A percentile compares a stretch with the other conserved stretches of the same genome.
phyloP scores from a whole-genome alignment of 176 grass and related monocot species.

The Thinopyrum elongatum region DNA sequence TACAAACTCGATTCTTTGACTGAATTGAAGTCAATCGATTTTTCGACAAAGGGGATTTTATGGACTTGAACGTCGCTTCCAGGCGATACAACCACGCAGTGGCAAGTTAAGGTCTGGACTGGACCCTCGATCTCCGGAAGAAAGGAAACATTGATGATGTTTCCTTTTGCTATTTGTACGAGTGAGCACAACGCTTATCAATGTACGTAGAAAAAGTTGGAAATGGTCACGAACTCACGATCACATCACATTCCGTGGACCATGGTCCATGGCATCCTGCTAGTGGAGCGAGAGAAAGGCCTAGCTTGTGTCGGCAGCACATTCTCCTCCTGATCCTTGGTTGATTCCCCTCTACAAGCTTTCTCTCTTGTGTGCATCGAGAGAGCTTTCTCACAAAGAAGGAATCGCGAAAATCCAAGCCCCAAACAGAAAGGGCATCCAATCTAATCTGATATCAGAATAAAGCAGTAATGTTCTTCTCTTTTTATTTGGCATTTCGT shows the following conservation, averaged over 20 bases:
- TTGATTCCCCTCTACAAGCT: neutral
- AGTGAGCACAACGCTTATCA: no score
- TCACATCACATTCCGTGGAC: neutral
- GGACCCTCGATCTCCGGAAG: no score
- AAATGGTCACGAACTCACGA: neutral
- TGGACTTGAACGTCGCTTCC: no score
- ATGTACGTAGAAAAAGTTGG: neutral
- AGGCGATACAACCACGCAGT: no score
- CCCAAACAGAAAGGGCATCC: neutral
- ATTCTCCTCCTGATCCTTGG: constrained; percentile 2
- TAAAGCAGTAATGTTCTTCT: constrained; percentile 11
- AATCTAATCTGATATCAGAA: constrained; percentile 12
- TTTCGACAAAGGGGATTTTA: no score
- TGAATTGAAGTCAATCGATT: no score
- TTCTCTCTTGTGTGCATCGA: neutral
- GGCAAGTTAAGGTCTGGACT: no score
- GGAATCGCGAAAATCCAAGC: neutral
- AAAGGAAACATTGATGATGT: no score
- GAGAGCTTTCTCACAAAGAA: neutral
- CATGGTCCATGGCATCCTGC: constrained; percentile 1
- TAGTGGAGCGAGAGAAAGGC: neutral
- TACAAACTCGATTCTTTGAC: no score
- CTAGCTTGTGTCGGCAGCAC: neutral
- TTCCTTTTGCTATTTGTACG: no score
- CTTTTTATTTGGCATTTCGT: neutral